Evolutionary conservation across 2,329 filamentous ascomycete genomes (phyloP).

Genomic region (Colletotrichum sp.): DNA sequence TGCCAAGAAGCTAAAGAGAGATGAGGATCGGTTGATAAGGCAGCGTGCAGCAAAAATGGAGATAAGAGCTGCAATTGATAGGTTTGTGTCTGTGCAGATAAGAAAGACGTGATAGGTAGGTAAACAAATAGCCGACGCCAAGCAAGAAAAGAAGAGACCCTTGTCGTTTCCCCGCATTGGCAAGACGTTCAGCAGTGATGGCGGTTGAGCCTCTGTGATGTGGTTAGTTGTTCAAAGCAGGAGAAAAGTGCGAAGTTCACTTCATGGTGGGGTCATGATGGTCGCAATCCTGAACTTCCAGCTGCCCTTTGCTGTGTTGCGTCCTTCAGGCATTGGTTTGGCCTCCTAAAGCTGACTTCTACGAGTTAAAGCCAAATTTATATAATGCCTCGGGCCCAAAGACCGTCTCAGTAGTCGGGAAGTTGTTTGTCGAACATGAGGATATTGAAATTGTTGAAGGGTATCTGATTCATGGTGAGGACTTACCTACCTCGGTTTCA

Average conservation of each 20-base stretch:
- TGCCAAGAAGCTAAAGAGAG: not conserved
- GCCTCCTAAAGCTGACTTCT: not conserved
- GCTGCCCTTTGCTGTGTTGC: not conserved
- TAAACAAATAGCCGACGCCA: not conserved
- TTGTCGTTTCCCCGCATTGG: not conserved
- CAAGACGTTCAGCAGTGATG: not conserved
- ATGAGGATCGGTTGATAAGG: not conserved
- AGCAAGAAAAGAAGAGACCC: not conserved
- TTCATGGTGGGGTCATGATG: not conserved
- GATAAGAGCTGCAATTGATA: not conserved
- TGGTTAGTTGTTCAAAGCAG: not conserved
- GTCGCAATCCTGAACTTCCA: not conserved
- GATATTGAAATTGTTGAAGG: not conserved
- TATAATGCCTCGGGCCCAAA: not conserved
- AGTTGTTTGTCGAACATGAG: not conserved
- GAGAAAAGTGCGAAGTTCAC: not conserved
- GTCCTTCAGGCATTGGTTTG: not conserved
- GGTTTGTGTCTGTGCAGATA: not conserved
- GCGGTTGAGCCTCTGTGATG: not conserved
- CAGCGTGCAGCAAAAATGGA: not conserved
- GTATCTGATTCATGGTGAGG: too few relatives aligned
- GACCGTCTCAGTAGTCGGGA: not conserved
- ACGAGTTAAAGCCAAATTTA: fast-evolving
- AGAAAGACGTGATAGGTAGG: not conserved
- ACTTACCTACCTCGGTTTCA: too few relatives aligned